Conservation (phyloP, 129 eudicot species). For the Chrysanthemum makinoi region DNA sequence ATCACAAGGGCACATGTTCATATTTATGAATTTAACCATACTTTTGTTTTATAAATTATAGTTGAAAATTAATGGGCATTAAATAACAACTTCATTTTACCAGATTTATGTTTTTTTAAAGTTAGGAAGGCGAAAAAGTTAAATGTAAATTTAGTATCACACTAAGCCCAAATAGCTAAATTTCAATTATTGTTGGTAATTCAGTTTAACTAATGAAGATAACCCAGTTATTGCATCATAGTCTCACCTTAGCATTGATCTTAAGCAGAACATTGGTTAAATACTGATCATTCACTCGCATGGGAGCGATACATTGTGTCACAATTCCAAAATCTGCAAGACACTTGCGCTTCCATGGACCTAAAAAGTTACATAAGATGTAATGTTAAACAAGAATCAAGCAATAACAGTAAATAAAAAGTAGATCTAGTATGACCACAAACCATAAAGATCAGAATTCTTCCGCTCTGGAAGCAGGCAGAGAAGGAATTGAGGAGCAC, state of each 20-base stretch:
- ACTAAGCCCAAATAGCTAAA: too few relatives aligned
- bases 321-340: conserved; percentile 65
- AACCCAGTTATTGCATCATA: not conserved
- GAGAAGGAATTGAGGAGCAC: conserved; percentile 68
- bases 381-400: not conserved
- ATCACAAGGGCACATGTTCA: not conserved
- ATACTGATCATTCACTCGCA: conserved; percentile 61
- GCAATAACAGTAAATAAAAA: not conserved
- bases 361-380: conserved; percentile 25
- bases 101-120: too few relatives aligned
- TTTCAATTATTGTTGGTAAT: too few relatives aligned
- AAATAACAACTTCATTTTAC: too few relatives aligned
- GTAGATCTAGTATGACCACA: not conserved
- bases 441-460: conserved; percentile 77
- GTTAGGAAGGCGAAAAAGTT: too few relatives aligned
- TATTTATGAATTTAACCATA: too few relatives aligned
- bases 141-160: too few relatives aligned
- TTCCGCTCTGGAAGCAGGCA: conserved; percentile 83
- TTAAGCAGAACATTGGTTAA: conserved; percentile 60
- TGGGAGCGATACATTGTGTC: conserved; percentile 69
- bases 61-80: too few relatives aligned
- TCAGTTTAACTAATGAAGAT: too few relatives aligned
- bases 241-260: conserved; percentile 73
- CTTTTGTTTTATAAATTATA: too few relatives aligned
- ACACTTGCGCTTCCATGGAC: conserved; percentile 65